Evolutionary conservation across 1,284 basidiomycete genomes (phyloP), one percentile per base, ranked within the genome.

Genomic region (Marasmius sp.): DNA sequence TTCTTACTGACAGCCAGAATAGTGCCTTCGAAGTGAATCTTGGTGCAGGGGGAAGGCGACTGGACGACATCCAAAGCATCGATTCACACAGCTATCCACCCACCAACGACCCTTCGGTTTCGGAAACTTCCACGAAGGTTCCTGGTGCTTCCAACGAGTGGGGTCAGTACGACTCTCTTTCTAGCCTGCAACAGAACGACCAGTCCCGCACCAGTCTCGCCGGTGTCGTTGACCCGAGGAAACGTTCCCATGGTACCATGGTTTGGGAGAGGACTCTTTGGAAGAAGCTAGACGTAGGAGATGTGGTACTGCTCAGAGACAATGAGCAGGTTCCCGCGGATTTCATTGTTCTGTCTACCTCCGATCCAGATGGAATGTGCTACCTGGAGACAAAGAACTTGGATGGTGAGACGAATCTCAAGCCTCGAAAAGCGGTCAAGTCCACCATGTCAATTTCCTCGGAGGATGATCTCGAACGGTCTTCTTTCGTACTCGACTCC

Each of bases 211-310:
- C 74, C 11, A 75, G 66, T 38, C 52, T 54, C 48, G 52, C 81
- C 0, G 93, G 94, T 6, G 94, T 94, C 9, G 77, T 97, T 18
- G 92, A 97, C 74, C 94, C 89, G 82, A 79, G 77, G 52, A 85
- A 86, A 57, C 85, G 85, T 37, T 79, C 84, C 1, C 78, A 82
- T 0, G 95, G 94, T 0, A 85, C 88, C 0, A 90, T 93, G 0
- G 82, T 85, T 34, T 98, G 96, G 96, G 96, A 98, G 72, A 82
- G 95, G 61, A 98, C 97, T 3, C 79, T 98, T 1, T 99, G 97
- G 97, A 98, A 98, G 81, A 98, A 98, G 80, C 82, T 99, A 54
- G 95, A 97, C 74, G 96, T 98, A 6, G 97, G 97, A n/a, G 97
- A 98, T 72, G 77, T 98, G 27, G 93, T 99, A 27, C 78, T 98